Evolutionary conservation across 257 asterid genomes (phyloP).

Genomic region (Thymus quinquecostatus): DNA sequence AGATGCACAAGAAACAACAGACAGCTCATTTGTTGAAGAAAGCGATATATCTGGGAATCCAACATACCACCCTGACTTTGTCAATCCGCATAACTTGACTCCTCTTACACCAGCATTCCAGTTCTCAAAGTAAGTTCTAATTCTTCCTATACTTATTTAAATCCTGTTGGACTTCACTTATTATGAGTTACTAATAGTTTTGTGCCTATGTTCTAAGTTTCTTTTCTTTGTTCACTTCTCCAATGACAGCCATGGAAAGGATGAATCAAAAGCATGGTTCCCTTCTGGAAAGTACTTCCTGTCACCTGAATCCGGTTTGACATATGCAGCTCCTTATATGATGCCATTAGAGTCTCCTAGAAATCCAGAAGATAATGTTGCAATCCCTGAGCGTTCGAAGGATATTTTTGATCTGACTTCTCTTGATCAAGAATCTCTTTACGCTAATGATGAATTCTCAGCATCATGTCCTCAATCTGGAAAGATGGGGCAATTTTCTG

Average conservation of each 20-base stretch:
- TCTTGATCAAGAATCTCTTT: constrained; percentile 22
- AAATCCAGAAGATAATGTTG: constrained; percentile 19
- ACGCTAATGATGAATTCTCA: constrained; percentile 18
- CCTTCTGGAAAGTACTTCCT: constrained; percentile 26
- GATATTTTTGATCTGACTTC: constrained; percentile 24
- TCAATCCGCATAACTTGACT: constrained; percentile 24
- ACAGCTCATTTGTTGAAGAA: background rate
- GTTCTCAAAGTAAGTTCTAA: constrained; percentile 31
- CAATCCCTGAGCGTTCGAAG: constrained; percentile 8
- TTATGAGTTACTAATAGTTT: background rate
- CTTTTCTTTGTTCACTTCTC: background rate
- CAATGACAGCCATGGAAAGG: constrained; percentile 34
- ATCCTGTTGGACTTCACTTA: background rate
- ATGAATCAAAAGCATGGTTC: constrained; percentile 31
- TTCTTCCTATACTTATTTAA: background rate
- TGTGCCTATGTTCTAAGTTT: constrained; percentile 11
- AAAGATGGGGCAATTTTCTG: constrained; percentile 13
- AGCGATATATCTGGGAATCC: constrained; percentile 17
- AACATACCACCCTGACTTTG: constrained; percentile 12
- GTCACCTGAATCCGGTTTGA: constrained; percentile 32
- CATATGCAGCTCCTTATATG: constrained; percentile 18
- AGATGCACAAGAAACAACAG: constrained; percentile 27
- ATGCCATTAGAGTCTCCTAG: constrained; percentile 17
- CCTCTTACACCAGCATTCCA: constrained; percentile 36
- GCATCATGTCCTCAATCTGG: constrained; percentile 3